These are phyloP conservation scores for Funneliformis geosporum DNA, from an alignment of 192 early-diverging fungal species.

Conservation along the genomic window DNA sequence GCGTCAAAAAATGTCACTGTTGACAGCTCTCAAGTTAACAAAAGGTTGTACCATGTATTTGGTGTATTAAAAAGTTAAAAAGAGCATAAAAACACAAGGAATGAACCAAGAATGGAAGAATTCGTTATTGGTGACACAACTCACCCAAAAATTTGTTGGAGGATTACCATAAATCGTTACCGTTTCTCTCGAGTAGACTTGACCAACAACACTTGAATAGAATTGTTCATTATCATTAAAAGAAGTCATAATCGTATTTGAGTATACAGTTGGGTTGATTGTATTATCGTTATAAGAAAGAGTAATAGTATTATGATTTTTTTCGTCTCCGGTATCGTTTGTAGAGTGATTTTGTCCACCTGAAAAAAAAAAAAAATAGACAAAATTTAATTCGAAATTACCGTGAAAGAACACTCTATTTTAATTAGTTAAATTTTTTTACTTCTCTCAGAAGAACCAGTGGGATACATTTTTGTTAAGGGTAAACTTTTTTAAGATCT, in stretches of 20 bases:
- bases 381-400: not conserved
- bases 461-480: constrained; percentile 1
- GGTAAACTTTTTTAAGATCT: not conserved
- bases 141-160: constrained; percentile 15
- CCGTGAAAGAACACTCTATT: not conserved
- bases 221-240: constrained; percentile 7
- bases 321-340: not conserved
- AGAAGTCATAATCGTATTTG: not conserved
- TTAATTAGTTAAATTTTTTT: not conserved
- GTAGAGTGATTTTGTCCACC: not conserved
- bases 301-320: not conserved
- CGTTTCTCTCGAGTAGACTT: constrained; percentile 11
- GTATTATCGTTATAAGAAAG: not conserved
- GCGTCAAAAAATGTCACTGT: not conserved
- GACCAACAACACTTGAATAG: constrained; percentile 25
- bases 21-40: not conserved
- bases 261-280: not conserved
- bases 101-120: not conserved
- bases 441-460: not conserved
- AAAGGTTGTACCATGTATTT: no score
- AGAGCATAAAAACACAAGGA: no score
- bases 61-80: no score
- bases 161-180: constrained; percentile 28
- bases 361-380: not conserved
- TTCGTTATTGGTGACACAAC: constrained; percentile 15